Evolutionary conservation across 192 early-diverging fungal genomes (phyloP).

Genomic region (Coemansia sp.): DNA sequence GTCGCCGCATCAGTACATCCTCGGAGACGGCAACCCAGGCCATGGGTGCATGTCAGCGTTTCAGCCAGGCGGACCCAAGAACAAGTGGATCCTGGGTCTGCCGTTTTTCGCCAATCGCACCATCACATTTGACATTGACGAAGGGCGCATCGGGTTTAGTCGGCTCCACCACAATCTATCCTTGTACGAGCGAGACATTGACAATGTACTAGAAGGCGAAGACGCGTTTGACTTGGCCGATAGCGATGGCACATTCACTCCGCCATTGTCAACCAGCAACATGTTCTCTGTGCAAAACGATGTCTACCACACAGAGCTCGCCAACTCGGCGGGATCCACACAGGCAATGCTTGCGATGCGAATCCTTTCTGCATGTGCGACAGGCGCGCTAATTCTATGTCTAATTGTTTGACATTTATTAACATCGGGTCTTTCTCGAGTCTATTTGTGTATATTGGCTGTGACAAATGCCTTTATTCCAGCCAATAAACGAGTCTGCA

Average conservation of each 20-base stretch:
- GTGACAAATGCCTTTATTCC: too few species aligned
- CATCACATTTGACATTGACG: constrained; percentile 40
- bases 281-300: neutral
- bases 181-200: neutral
- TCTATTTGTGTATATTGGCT: too few species aligned
- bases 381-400: neutral
- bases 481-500: too few species aligned
- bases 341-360: neutral
- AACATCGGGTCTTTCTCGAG: too few species aligned
- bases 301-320: neutral
- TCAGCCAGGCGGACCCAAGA: constrained; percentile 36
- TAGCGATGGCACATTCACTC: neutral
- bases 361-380: neutral
- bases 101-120: constrained; percentile 46
- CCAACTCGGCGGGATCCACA: neutral
- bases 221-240: neutral
- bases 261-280: neutral
- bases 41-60: constrained; percentile 53
- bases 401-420: neutral
- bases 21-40: constrained; percentile 27
- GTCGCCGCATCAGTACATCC: constrained; percentile 35
- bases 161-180: neutral
- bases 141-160: constrained; percentile 37
- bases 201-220: neutral
- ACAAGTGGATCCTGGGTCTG: constrained; percentile 48